These are phyloP conservation scores for Herpetomonas tarakana DNA, from an alignment of 208 protist genomes.

Conservation along the genomic window DNA sequence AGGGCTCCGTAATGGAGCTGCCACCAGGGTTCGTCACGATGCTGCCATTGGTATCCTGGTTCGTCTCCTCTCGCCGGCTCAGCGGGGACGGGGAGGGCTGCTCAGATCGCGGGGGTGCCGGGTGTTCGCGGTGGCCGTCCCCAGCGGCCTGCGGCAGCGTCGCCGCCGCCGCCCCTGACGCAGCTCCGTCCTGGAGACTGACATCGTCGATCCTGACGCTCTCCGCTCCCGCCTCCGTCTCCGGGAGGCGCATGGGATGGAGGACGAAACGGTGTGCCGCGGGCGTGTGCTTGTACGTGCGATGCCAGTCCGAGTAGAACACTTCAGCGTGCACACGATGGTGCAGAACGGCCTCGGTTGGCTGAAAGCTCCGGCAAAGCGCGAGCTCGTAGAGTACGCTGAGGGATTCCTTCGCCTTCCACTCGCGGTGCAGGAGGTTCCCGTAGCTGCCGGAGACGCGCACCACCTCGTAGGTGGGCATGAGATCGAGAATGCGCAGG, in stretches of 20 bases:
- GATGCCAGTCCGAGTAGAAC: conserved; percentile 78
- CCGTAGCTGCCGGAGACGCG: conserved; percentile 56
- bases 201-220: neutral
- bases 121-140: neutral
- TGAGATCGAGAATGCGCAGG: conserved; percentile 49
- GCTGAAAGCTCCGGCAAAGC: conserved; percentile 26
- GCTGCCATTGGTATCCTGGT: neutral
- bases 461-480: conserved; percentile 59
- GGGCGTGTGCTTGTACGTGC: conserved; percentile 24
- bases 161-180: too few relatives aligned
- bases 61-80: neutral
- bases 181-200: neutral
- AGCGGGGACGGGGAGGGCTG: neutral
- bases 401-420: conserved; percentile 52
- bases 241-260: conserved; percentile 2
- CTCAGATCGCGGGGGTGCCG: neutral
- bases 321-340: conserved; percentile 67
- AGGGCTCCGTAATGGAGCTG: neutral
- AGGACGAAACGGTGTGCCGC: conserved; percentile 23
- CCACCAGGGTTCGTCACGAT: neutral
- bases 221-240: conserved; percentile 5
- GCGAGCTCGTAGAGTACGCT: conserved; percentile 68
- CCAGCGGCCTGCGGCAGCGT: neutral
- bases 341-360: conserved; percentile 19
- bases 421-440: conserved; percentile 50